Percentiles rank a stretch among this genome's conserved stretches.
Conservation (phyloP, 2,329 filamentous ascomycete genomes). For the Colletotrichum horii region DNA sequence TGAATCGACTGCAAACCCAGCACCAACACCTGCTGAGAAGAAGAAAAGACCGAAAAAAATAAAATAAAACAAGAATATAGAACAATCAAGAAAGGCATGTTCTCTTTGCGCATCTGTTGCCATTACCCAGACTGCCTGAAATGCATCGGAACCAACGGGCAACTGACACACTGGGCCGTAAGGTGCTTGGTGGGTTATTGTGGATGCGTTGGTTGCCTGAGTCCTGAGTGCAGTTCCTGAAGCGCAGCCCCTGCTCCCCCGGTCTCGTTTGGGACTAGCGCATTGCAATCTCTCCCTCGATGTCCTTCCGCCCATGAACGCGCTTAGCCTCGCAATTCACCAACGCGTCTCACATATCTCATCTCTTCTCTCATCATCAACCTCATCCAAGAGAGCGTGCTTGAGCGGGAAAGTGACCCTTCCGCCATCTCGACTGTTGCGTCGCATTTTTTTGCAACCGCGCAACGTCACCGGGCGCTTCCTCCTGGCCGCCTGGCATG, state of each 20-base stretch:
- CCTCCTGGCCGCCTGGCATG: slow-evolving; percentile 12
- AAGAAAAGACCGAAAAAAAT: background rate
- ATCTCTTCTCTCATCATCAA: slow-evolving; percentile 20
- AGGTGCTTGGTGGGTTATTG: background rate
- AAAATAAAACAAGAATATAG: background rate
- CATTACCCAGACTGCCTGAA: background rate
- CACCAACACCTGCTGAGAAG: background rate
- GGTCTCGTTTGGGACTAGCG: slow-evolving; percentile 10
- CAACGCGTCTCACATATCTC: slow-evolving; percentile 23
- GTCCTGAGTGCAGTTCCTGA: background rate
- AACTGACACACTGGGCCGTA: background rate
- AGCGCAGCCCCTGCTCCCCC: slow-evolving; percentile 4
- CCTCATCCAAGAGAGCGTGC: slow-evolving; percentile 9
- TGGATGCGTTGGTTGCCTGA: background rate
- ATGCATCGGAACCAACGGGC: background rate
- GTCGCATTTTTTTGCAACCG: background rate
- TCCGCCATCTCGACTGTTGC: background rate
- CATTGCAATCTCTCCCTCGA: slow-evolving; percentile 20
- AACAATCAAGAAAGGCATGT: background rate
- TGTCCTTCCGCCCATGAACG: slow-evolving; percentile 16
- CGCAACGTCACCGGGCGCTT: background rate
- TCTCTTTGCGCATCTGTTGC: background rate
- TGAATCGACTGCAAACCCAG: background rate
- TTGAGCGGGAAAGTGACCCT: background rate
- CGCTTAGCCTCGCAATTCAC: slow-evolving; percentile 21